A percentile compares a stretch with the other conserved stretches of the same genome.
Conservation (phyloP, 2,329 filamentous ascomycete genomes). For the Aspergillus terreus region DNA sequence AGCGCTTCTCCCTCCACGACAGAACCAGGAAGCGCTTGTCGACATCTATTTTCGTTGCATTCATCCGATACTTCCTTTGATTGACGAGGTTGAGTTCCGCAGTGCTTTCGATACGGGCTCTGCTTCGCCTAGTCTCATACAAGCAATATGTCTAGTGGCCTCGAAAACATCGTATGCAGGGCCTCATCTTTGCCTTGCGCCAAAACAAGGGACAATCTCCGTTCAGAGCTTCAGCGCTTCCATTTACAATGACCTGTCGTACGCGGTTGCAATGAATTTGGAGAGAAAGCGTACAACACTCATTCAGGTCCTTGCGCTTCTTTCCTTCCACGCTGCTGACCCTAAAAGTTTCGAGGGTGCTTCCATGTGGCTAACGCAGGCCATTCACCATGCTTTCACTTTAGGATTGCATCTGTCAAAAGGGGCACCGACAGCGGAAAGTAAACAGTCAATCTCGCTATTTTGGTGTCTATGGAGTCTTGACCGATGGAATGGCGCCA, state of each 20-base stretch:
- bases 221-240: conserved; percentile 9
- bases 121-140: conserved; percentile 22
- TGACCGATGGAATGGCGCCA: conserved; percentile 21
- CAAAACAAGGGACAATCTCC: background rate
- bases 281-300: conserved; percentile 17
- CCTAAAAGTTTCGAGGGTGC: conserved; percentile 28
- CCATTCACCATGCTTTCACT: conserved; percentile 31
- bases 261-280: conserved; percentile 20
- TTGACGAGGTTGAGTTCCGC: conserved; percentile 23
- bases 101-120: conserved; percentile 17
- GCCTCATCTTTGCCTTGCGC: conserved; percentile 19
- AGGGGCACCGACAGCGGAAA: conserved; percentile 2
- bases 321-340: conserved; percentile 31
- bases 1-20: conserved; percentile 8
- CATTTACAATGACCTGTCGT: conserved; percentile 20
- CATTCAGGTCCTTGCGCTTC: conserved; percentile 27
- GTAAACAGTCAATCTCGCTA: conserved; percentile 2
- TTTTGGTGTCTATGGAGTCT: conserved; percentile 24
- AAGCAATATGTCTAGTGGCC: conserved; percentile 29
- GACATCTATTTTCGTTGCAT: conserved; percentile 29
- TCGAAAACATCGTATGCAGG: conserved; percentile 25
- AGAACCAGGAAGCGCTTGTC: conserved; percentile 21
- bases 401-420: conserved; percentile 24
- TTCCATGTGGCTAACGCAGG: conserved; percentile 25
- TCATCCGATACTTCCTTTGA: conserved; percentile 26